Evolutionary conservation across 2,329 filamentous ascomycete genomes (phyloP).

Genomic region (Diaporthe amygdali): DNA sequence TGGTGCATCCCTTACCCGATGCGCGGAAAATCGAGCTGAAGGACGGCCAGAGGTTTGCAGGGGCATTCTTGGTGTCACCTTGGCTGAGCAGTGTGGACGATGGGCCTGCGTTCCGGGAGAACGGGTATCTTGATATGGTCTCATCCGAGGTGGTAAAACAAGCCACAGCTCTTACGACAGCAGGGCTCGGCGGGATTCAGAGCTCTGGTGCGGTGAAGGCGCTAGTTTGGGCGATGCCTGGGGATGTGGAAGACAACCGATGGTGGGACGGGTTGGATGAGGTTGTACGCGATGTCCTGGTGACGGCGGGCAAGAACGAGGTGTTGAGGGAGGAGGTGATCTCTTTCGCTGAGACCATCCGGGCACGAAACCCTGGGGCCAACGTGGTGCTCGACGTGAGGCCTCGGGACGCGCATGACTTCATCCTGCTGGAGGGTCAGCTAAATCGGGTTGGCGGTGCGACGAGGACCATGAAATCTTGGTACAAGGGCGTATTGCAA

Average conservation of each 20-base stretch:
- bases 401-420: constrained; percentile 39
- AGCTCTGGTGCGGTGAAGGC: neutral
- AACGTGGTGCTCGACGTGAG: constrained; percentile 34
- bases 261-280: constrained; percentile 35
- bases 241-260: constrained; percentile 31
- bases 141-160: neutral
- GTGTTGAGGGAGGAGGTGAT: constrained; percentile 36
- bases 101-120: constrained; percentile 1
- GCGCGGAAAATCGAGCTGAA: constrained; percentile 28
- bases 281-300: constrained; percentile 32
- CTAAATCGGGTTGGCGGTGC: neutral
- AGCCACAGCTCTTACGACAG: neutral
- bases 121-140: constrained; percentile 1
- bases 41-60: constrained; percentile 33
- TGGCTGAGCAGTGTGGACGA: neutral
- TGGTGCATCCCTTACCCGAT: constrained; percentile 36
- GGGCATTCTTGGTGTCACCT: constrained; percentile 34
- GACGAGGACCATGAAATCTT: neutral
- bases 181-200: neutral
- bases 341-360: constrained; percentile 31
- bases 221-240: constrained; percentile 35
- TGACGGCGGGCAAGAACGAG: constrained; percentile 40
- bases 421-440: constrained; percentile 36
- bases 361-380: constrained; percentile 25
- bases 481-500: neutral